Conservation (phyloP, 768 basidiomycete genomes). For the Crepidotus variabilis region DNA sequence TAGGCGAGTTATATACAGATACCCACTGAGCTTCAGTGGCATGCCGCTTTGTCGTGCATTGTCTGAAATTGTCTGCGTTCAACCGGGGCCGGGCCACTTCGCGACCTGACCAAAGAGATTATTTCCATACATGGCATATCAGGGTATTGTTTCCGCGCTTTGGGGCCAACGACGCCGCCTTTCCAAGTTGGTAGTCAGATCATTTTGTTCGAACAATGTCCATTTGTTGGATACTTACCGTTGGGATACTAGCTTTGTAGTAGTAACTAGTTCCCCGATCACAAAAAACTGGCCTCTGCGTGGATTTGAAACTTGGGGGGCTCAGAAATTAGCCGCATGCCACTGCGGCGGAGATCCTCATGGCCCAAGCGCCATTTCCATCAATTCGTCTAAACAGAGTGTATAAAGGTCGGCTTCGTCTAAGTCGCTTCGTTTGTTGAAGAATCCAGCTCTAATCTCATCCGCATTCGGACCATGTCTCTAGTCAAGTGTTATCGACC, state of each 20-base stretch:
- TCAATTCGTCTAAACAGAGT: not conserved
- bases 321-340: not conserved
- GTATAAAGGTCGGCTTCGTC: not conserved
- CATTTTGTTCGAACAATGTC: not conserved
- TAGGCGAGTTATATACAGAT: not conserved
- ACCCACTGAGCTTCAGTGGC: not conserved
- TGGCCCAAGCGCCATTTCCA: not conserved
- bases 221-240: not conserved
- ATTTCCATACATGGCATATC: not conserved
- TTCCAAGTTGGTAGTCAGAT: not conserved
- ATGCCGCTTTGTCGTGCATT: not conserved
- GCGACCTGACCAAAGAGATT: not conserved
- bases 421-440: not conserved
- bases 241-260: not conserved
- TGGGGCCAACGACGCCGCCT: not conserved
- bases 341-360: not conserved
- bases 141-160: not conserved
- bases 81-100: not conserved
- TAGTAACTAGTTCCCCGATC: not conserved
- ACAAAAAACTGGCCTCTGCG: not conserved
- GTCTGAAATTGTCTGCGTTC: not conserved
- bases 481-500: not conserved
- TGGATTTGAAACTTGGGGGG: not conserved
- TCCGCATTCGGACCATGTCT: not conserved
- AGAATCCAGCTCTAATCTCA: not conserved